A percentile compares a stretch with the other conserved stretches of the same genome.
These are phyloP conservation scores for Xylariaceae sp. DNA, from an alignment of 2,329 filamentous ascomycete species.

Conservation along the genomic window DNA sequence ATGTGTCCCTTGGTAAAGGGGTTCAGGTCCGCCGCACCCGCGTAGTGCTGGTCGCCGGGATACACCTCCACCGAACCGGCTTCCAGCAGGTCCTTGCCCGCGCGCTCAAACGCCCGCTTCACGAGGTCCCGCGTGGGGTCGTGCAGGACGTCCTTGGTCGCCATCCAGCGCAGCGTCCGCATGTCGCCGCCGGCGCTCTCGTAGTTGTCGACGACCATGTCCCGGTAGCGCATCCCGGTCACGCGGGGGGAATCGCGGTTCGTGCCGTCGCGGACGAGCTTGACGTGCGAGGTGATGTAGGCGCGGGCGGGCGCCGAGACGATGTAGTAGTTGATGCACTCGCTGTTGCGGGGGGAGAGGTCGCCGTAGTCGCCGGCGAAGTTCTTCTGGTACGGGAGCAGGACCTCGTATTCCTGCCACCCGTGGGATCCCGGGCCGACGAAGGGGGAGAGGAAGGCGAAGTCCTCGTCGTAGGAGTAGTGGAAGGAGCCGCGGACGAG, in stretches of 20 bases:
- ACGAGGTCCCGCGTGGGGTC: background rate
- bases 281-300: slow-evolving; percentile 5
- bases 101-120: background rate
- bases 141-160: slow-evolving; percentile 1
- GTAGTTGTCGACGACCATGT: slow-evolving; percentile 14
- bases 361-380: too few relatives aligned
- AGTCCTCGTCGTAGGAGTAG: too few relatives aligned
- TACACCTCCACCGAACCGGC: slow-evolving; percentile 3
- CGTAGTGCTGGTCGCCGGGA: background rate
- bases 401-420: too few relatives aligned
- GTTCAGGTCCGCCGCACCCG: background rate
- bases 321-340: too few relatives aligned
- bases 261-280: background rate
- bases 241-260: background rate
- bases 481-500: too few relatives aligned
- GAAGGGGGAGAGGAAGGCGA: too few relatives aligned
- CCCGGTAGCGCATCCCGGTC: slow-evolving; percentile 7
- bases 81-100: background rate
- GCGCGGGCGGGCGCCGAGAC: slow-evolving; percentile 3
- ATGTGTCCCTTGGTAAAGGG: slow-evolving; percentile 8
- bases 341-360: too few relatives aligned
- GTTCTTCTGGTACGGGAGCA: too few relatives aligned
- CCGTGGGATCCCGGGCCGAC: too few relatives aligned
- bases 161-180: slow-evolving; percentile 7
- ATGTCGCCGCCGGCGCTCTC: slow-evolving; percentile 7